Conservation (phyloP, 306 rosid species). For the Vigna nakashimae region DNA sequence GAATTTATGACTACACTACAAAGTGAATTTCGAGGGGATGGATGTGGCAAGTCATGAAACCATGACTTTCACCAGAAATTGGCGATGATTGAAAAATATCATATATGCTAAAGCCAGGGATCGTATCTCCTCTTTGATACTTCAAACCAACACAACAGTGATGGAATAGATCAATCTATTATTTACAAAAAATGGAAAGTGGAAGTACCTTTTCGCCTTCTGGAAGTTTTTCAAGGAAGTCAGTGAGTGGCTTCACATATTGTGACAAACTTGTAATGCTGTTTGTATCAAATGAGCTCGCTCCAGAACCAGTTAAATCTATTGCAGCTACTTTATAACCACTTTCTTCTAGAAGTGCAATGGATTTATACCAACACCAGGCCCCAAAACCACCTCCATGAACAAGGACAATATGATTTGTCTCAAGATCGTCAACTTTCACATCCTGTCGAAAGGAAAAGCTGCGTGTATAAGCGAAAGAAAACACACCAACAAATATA, state of each 20-base stretch:
- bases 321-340: constrained; percentile 88
- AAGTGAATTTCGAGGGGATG: not conserved
- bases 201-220: constrained; percentile 75
- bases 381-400: constrained; percentile 99
- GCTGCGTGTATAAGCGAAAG: constrained; percentile 19
- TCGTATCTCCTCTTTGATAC: constrained; percentile 3
- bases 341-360: constrained; percentile 89
- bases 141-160: not conserved
- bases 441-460: constrained; percentile 62
- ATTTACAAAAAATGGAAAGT: constrained; percentile 11
- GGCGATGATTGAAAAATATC: not conserved
- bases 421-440: constrained; percentile 86
- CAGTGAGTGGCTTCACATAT: constrained; percentile 88
- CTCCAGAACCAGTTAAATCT: constrained; percentile 95
- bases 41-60: too few relatives aligned
- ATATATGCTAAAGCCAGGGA: constrained; percentile 1
- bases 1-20: not conserved
- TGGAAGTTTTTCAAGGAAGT: constrained; percentile 78
- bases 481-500: constrained; percentile 28
- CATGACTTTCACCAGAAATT: too few relatives aligned
- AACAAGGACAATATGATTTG: constrained; percentile 86
- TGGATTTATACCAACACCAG: constrained; percentile 99
- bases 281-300: constrained; percentile 80
- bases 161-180: constrained; percentile 7
- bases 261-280: constrained; percentile 70